Evolutionary conservation across 2,329 filamentous ascomycete genomes (phyloP), one percentile per base, ranked within the genome.

Genomic region (Paramyrothecium sp.): DNA sequence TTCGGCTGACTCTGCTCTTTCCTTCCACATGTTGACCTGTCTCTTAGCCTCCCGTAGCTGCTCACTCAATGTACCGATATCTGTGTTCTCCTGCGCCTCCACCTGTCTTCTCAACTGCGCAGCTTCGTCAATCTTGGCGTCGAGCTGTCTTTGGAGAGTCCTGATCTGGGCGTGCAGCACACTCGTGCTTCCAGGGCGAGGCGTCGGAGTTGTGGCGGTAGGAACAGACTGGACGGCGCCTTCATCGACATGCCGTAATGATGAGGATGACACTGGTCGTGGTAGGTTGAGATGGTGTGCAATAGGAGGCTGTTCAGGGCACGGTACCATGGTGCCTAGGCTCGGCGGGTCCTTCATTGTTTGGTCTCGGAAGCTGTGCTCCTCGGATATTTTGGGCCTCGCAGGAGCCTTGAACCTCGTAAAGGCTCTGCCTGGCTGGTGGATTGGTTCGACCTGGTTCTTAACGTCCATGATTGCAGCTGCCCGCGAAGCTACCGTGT

Each of bases 1-100:
- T 71, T 89, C 85, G 0, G 84, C 84, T 3, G 76, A 73, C 63
- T 84, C 78, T 0, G 86, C 86, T 33, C 83, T 74, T 33, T 74
- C 75, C 60, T 75, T 80, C 86, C 85, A 89, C 59, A 71, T 75
- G 1, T 62, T 61, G 4, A 65, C 58, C 22, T 74, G 71, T 13
- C 64, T 63, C 33, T 65, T 70, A 2, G 72, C 69, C 34, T 69
- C 69, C 20, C 78, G 69, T 49, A 87, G 64, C 61, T 82, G 74
- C 60, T 83, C 78, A 54, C 76, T 77, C 54, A 85, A 63, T 4
- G 73, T 75, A 1, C 77, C 77, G 17, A 80, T 65, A 48, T 80
- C 78, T 47, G 75, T 65, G 41, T 75, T 72, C 46, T 75, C 71
- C 47, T 75, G 72, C 17, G 78, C 69, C 52, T 80, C 78, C 2